Evolutionary conservation across 495 filamentous ascomycete species (phyloP).

Genomic region (Hypoxylon intermedium): DNA sequence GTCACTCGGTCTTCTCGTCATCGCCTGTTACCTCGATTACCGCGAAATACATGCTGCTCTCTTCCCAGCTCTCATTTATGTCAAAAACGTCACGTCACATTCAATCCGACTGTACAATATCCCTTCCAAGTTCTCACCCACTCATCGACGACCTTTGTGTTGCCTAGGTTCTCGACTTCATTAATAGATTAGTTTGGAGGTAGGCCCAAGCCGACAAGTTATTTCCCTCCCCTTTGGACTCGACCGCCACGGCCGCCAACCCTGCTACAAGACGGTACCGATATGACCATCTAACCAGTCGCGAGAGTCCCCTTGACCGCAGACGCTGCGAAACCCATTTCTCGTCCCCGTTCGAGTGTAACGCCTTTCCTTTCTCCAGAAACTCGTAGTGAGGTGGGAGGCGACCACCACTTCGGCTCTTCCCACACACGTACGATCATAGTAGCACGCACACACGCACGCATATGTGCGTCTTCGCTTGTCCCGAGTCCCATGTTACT

Average conservation of each 20-base stretch:
- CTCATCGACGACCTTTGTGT: constrained; percentile 20
- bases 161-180: constrained; percentile 22
- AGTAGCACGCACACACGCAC: constrained; percentile 33
- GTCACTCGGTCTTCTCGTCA: constrained; percentile 18
- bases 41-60: constrained; percentile 20
- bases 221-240: constrained; percentile 8
- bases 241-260: neutral
- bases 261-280: constrained; percentile 11
- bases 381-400: constrained; percentile 20
- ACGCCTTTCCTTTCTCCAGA: constrained; percentile 31
- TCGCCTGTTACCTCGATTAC: constrained; percentile 27
- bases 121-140: constrained; percentile 19
- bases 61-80: constrained; percentile 16
- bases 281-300: constrained; percentile 1
- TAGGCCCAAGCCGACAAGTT: constrained; percentile 9
- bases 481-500: constrained; percentile 38
- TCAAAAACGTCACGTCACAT: constrained; percentile 19
- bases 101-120: constrained; percentile 30
- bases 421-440: constrained; percentile 25
- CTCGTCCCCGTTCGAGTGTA: constrained; percentile 33
- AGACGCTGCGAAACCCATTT: constrained; percentile 32
- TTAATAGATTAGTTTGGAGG: constrained; percentile 15
- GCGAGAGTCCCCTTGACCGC: constrained; percentile 12
- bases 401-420: constrained; percentile 24
- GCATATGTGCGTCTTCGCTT: constrained; percentile 35